Evolutionary conservation across 345 rosid genomes (phyloP).

Genomic region (Bruguiera gymnorhiza): DNA sequence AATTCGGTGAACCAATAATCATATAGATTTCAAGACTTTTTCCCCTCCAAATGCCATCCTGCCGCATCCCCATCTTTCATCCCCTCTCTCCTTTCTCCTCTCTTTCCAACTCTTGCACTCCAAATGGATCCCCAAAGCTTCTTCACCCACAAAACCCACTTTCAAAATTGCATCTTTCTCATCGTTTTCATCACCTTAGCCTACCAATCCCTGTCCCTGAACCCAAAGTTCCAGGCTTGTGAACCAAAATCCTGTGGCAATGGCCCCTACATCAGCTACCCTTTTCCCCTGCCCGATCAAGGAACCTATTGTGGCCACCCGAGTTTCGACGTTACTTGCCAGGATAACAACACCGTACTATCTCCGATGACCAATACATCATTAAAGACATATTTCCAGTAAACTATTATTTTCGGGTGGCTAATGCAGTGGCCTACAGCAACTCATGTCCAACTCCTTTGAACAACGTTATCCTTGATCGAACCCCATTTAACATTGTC

Average conservation of each 20-base stretch:
- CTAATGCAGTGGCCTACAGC: conserved; percentile 31
- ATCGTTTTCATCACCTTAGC: conserved; percentile 21
- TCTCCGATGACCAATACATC: conserved; percentile 44
- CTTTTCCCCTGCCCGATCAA: conserved; percentile 48
- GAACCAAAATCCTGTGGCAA: conserved; percentile 43
- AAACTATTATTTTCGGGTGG: conserved; percentile 29
- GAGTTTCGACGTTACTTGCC: conserved; percentile 42
- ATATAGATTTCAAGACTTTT: neutral
- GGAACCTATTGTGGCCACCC: conserved; percentile 51
- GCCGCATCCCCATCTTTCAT: neutral
- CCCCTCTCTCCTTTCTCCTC: conserved; percentile 11
- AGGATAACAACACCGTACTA: conserved; percentile 26
- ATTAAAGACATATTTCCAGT: conserved; percentile 40
- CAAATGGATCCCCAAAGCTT: conserved; percentile 31
- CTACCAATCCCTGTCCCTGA: conserved; percentile 21
- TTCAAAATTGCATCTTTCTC: conserved; percentile 7
- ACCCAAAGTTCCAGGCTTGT: conserved; percentile 45
- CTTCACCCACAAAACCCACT: conserved; percentile 6
- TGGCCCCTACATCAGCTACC: conserved; percentile 44
- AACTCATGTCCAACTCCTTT: conserved; percentile 41
- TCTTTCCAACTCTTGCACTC: conserved; percentile 4
- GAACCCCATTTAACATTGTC: conserved; percentile 42
- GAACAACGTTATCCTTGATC: conserved; percentile 40
- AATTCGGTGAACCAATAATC: neutral
- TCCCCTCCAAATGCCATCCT: neutral